Percentiles rank a stretch among this genome's conserved stretches.
phyloP scores from a whole-genome alignment of 768 basidiomycete genomes.

The Xerocomus spinulosus region DNA sequence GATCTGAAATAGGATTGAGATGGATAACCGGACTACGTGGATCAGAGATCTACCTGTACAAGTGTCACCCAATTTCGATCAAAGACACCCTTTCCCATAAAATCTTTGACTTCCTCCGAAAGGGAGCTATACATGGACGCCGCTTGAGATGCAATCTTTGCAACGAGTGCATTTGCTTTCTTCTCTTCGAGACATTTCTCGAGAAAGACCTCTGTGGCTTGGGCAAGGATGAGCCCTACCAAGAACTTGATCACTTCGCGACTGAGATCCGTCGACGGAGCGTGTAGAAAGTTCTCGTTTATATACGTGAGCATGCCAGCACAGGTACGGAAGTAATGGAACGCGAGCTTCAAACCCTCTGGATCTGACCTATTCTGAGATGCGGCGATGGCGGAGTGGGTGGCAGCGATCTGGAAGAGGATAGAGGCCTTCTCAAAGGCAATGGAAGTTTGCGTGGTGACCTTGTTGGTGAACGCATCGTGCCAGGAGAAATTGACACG shows the following conservation, averaged over 20 bases:
- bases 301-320: constrained; percentile 98
- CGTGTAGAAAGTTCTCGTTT: constrained; percentile 99
- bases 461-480: constrained; percentile 93
- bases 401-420: constrained; percentile 92
- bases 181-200: constrained; percentile 95
- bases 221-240: constrained; percentile 81
- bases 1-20: constrained; percentile 45
- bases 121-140: constrained; percentile 76
- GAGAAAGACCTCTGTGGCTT: constrained; percentile 94
- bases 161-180: constrained; percentile 70
- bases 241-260: constrained; percentile 93
- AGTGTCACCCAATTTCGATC: constrained; percentile 92
- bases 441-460: constrained; percentile 91
- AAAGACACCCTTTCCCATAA: constrained; percentile 93
- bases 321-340: constrained; percentile 83
- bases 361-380: constrained; percentile 83
- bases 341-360: constrained; percentile 89
- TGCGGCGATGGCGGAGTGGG: constrained; percentile 87
- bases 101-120: constrained; percentile 93
- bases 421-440: constrained; percentile 98
- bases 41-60: constrained; percentile 53
- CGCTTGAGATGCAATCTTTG: constrained; percentile 82
- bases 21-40: background rate
- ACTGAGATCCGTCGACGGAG: constrained; percentile 91
- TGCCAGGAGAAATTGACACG: constrained; percentile 95